Percentiles rank a stretch among this genome's conserved stretches.
Conservation (phyloP, 2,329 filamentous ascomycete genomes). For the Geosmithia putterillii region DNA sequence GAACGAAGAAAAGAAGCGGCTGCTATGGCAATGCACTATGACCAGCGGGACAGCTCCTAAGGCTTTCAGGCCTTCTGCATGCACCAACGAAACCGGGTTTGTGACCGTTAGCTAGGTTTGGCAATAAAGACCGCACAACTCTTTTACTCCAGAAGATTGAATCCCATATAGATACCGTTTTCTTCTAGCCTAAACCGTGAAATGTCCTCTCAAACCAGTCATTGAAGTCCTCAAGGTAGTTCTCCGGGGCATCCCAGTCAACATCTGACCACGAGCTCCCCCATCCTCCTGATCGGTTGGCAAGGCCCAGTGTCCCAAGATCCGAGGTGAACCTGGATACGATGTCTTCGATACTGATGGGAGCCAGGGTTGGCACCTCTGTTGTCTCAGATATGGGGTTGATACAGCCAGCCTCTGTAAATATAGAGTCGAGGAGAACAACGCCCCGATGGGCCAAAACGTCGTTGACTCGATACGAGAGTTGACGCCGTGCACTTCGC, state of each 20-base stretch:
- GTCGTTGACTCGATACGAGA: not conserved
- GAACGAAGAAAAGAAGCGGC: slow-evolving; percentile 51
- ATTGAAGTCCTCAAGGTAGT: not conserved
- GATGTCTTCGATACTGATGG: not conserved
- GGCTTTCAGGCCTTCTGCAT: not conserved
- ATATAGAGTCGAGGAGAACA: not conserved
- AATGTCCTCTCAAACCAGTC: not conserved
- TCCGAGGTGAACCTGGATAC: not conserved
- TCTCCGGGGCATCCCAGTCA: not conserved
- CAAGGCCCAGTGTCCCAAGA: not conserved
- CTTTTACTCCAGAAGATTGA: not conserved
- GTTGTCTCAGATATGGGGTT: not conserved
- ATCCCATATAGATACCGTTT: not conserved
- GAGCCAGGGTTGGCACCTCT: not conserved
- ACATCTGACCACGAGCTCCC: not conserved
- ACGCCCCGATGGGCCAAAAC: not conserved
- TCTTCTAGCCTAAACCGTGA: not conserved
- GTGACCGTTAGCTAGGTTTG: not conserved
- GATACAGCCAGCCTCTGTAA: not conserved
- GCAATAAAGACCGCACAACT: not conserved
- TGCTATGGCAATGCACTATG: slow-evolving; percentile 72
- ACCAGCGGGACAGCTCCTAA: slow-evolving; percentile 35
- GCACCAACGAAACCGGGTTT: not conserved
- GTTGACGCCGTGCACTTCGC: not conserved
- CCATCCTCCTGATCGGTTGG: not conserved